Percentiles rank a stretch among this genome's conserved stretches.
These are phyloP conservation scores for Clarkia xantiana DNA, from an alignment of 345 rosid species.

Conservation along the genomic window DNA sequence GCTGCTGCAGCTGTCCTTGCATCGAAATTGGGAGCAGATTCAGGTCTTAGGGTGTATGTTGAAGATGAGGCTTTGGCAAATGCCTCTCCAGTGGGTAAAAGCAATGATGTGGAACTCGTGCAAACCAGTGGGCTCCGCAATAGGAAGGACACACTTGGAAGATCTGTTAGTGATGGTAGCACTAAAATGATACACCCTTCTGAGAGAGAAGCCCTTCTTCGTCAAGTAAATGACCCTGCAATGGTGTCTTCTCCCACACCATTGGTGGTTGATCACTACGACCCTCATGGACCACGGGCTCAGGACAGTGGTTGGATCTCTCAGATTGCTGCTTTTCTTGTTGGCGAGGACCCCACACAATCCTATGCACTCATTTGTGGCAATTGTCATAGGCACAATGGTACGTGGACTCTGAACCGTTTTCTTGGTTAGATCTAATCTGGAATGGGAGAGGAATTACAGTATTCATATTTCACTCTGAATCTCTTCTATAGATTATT, in stretches of 20 bases:
- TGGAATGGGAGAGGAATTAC: no score
- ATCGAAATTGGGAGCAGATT: constrained; percentile 77
- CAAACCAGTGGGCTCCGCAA: constrained; percentile 61
- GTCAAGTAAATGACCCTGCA: no score
- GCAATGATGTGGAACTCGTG: constrained; percentile 47
- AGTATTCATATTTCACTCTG: no score
- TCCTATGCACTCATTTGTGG: constrained; percentile 93
- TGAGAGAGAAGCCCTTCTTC: constrained; percentile 13
- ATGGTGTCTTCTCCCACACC: constrained; percentile 5
- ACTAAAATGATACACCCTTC: constrained; percentile 19
- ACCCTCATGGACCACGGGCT: constrained; percentile 35
- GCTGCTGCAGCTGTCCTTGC: constrained; percentile 85
- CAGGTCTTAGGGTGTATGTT: constrained; percentile 54
- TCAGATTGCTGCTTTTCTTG: constrained; percentile 86
- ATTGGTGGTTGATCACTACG: constrained; percentile 50
- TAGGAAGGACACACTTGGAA: constrained; percentile 40
- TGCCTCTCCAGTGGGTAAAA: constrained; percentile 34
- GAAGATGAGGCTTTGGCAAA: constrained; percentile 47
- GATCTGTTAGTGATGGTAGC: constrained; percentile 39
- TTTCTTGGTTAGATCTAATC: background rate
- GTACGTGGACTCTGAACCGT: constrained; percentile 23
- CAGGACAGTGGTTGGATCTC: constrained; percentile 78
- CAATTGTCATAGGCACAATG: constrained; percentile 89
- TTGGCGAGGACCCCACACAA: constrained; percentile 88
- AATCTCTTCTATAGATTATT: background rate